These are phyloP conservation scores for Pyracantha coccinea DNA, from an alignment of 331 rosid species.

Conservation along the genomic window DNA sequence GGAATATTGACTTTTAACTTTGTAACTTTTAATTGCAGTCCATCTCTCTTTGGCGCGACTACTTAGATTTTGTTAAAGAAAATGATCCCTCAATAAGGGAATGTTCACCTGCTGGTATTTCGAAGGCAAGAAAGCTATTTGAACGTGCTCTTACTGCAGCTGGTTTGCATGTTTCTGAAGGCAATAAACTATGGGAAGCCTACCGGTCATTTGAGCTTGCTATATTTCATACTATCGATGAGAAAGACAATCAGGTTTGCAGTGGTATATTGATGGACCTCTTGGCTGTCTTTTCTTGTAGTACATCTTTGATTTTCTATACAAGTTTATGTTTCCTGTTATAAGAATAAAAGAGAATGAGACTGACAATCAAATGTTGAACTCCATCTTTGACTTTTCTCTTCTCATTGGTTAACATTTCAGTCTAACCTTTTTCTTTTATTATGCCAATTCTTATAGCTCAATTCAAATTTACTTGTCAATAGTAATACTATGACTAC, in stretches of 20 bases:
- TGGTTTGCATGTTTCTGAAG: constrained; percentile 82
- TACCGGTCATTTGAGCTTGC: constrained; percentile 71
- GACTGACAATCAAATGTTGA: background rate
- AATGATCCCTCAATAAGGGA: constrained; percentile 46
- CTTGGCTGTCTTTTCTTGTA: background rate
- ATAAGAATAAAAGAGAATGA: background rate
- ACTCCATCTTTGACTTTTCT: background rate
- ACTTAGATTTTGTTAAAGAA: constrained; percentile 53
- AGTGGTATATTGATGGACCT: background rate
- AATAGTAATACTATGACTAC: background rate
- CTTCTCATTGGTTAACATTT: background rate
- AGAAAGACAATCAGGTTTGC: constrained; percentile 55
- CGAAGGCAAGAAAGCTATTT: constrained; percentile 66
- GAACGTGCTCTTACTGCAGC: constrained; percentile 80
- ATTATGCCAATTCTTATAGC: background rate
- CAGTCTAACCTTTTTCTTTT: background rate
- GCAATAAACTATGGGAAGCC: constrained; percentile 71
- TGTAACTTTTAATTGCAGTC: constrained; percentile 51
- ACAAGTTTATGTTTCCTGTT: background rate
- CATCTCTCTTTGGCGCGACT: constrained; percentile 69
- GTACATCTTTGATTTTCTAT: background rate
- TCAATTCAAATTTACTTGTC: background rate
- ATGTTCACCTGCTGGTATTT: constrained; percentile 51
- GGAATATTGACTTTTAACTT: constrained; percentile 9
- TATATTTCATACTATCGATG: constrained; percentile 38